These are phyloP conservation scores for Pseudohyphozyma bogoriensis DNA, from an alignment of 768 basidiomycete genomes.

Conservation along the genomic window DNA sequence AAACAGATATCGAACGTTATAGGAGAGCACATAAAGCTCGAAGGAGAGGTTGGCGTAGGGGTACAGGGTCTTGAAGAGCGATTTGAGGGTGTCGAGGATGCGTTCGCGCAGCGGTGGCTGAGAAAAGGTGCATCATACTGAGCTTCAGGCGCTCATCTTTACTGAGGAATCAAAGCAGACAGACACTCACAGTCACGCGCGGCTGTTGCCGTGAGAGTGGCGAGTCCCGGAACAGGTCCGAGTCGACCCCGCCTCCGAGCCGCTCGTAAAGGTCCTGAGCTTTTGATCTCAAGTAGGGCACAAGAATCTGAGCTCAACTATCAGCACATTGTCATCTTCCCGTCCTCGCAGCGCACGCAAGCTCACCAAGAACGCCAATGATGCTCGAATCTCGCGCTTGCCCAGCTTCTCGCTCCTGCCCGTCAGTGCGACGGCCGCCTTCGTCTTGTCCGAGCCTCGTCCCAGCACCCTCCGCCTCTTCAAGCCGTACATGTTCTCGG, in stretches of 20 bases:
- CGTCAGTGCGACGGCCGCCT: conserved; percentile 27
- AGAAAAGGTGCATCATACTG: neutral
- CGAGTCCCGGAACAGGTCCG: conserved; percentile 28
- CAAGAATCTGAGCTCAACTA: conserved; percentile 51
- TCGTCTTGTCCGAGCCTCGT: conserved; percentile 39
- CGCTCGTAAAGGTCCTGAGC: conserved; percentile 82
- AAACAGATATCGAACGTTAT: conserved; percentile 83
- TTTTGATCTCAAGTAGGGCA: conserved; percentile 84
- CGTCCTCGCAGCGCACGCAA: neutral
- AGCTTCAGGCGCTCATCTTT: too few relatives aligned
- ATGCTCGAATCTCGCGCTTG: conserved; percentile 58
- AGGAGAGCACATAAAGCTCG: conserved; percentile 71
- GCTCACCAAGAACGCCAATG: conserved; percentile 68
- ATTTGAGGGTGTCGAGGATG: conserved; percentile 6
- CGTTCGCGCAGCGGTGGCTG: neutral
- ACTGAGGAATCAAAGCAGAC: neutral
- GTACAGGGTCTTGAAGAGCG: conserved; percentile 61
- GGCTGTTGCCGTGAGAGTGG: neutral
- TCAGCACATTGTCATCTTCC: neutral
- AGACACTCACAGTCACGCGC: neutral
- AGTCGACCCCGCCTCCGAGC: conserved; percentile 65
- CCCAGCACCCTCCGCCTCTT: conserved; percentile 54
- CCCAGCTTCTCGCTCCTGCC: conserved; percentile 57
- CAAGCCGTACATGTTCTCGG: conserved; percentile 92
- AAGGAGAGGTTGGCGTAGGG: conserved; percentile 69